Conservation (phyloP, 1,139 yeast species). For the Kodamaea anthophila region DNA sequence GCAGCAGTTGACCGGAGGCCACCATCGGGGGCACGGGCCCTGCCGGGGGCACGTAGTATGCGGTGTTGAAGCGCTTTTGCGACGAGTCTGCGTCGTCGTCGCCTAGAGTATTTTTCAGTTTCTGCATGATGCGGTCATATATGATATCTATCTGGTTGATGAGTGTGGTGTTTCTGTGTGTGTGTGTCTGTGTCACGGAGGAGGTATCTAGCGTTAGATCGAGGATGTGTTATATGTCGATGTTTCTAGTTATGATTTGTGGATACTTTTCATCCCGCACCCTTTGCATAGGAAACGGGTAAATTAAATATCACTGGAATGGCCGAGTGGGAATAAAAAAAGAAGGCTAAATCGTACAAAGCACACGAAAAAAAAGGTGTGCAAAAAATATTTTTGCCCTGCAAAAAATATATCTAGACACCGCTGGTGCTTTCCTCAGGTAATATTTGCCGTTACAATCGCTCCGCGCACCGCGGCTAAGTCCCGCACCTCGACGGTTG, state of each 20-base stretch:
- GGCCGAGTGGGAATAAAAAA: conserved; percentile 11
- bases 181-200: too few species aligned
- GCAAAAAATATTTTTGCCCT: conserved; percentile 3
- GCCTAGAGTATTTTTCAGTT: conserved; percentile 1
- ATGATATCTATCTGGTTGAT: background rate
- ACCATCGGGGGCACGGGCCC: background rate
- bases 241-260: background rate
- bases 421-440: conserved; percentile 1
- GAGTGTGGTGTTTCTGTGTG: background rate
- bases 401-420: conserved; percentile 3
- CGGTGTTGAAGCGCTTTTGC: conserved; percentile 1
- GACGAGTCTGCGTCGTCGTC: conserved; percentile 3
- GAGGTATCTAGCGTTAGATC: too few species aligned
- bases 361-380: background rate
- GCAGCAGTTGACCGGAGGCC: background rate
- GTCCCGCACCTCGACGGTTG: too few species aligned
- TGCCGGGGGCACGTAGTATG: conserved; percentile 1
- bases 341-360: conserved; percentile 5
- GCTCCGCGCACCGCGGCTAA: too few species aligned
- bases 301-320: conserved; percentile 6
- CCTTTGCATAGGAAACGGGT: conserved; percentile 5
- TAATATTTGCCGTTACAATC: conserved; percentile 2
- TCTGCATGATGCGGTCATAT: conserved; percentile 1
- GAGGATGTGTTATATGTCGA: background rate
- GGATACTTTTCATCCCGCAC: background rate